Conservation (phyloP, 352 stramenopile genomes). For the Globisporangium solare region DNA sequence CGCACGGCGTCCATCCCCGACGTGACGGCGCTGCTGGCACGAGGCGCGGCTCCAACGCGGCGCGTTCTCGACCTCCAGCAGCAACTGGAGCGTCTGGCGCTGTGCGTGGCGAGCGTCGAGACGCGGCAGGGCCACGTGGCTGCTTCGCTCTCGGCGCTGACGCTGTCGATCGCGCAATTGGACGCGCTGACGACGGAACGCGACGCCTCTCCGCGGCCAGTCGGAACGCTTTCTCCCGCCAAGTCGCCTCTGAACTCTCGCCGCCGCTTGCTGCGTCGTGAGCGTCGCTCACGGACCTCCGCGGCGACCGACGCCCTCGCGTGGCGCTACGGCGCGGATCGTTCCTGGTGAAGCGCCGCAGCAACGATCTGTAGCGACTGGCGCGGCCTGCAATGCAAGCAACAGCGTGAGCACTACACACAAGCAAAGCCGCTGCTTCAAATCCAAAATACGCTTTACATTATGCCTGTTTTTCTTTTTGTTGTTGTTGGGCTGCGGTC, state of each 20-base stretch:
- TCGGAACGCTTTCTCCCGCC: too few relatives aligned
- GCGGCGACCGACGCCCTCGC: too few relatives aligned
- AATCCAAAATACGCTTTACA: conserved; percentile 18
- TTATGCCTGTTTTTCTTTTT: conserved; percentile 6
- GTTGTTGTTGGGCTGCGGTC: neutral
- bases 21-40: too few relatives aligned
- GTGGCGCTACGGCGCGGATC: too few relatives aligned
- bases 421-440: neutral
- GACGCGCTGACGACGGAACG: neutral
- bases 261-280: too few relatives aligned
- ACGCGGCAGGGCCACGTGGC: neutral
- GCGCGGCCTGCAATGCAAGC: too few relatives aligned
- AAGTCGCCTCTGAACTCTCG: too few relatives aligned
- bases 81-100: conserved; percentile 2
- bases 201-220: too few relatives aligned
- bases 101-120: neutral
- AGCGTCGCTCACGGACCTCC: too few relatives aligned
- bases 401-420: neutral
- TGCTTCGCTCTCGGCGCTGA: neutral
- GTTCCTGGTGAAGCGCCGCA: too few relatives aligned
- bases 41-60: neutral
- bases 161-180: conserved; percentile 1
- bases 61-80: neutral
- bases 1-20: neutral
- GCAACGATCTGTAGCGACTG: too few relatives aligned